A percentile compares a stretch with the other conserved stretches of the same genome.
These are phyloP conservation scores for Neoarthrinium moseri DNA, from an alignment of 2,329 filamentous ascomycete genomes.

Conservation along the genomic window DNA sequence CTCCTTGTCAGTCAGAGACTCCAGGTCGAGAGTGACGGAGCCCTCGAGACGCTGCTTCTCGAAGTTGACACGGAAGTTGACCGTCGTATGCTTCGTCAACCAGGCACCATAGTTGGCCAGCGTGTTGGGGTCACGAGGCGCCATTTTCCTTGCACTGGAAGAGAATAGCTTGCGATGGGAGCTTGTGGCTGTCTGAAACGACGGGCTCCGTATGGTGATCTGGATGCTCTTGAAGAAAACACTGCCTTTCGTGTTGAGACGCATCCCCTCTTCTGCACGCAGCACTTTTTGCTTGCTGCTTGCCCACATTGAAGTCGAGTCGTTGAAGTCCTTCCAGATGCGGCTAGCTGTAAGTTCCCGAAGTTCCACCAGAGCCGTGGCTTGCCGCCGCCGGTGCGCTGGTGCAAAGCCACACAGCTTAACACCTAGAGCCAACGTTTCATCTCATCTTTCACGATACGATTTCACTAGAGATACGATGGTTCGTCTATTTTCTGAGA, in stretches of 20 bases:
- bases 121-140: slow-evolving; percentile 78
- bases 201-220: slow-evolving; percentile 24
- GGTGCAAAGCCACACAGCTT: no score
- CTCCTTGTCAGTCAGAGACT: slow-evolving; percentile 71
- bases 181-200: slow-evolving; percentile 14
- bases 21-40: slow-evolving; percentile 72
- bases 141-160: no score
- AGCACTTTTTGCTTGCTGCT: no score
- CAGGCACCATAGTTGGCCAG: slow-evolving; percentile 89
- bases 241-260: slow-evolving; percentile 26
- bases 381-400: background rate
- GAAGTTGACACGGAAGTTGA: slow-evolving; percentile 82
- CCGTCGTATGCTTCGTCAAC: slow-evolving; percentile 79
- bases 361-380: no score
- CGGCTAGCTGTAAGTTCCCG: background rate
- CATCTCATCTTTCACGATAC: no score
- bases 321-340: background rate
- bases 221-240: slow-evolving; percentile 25
- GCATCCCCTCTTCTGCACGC: slow-evolving; percentile 23
- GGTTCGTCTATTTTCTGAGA: no score
- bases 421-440: no score
- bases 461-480: no score
- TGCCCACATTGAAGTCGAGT: no score
- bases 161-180: slow-evolving; percentile 9
- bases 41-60: slow-evolving; percentile 74